Base-by-base conservation (phyloP, 73 alveolate genomes). In the Paramecium sexaurelia region DNA sequence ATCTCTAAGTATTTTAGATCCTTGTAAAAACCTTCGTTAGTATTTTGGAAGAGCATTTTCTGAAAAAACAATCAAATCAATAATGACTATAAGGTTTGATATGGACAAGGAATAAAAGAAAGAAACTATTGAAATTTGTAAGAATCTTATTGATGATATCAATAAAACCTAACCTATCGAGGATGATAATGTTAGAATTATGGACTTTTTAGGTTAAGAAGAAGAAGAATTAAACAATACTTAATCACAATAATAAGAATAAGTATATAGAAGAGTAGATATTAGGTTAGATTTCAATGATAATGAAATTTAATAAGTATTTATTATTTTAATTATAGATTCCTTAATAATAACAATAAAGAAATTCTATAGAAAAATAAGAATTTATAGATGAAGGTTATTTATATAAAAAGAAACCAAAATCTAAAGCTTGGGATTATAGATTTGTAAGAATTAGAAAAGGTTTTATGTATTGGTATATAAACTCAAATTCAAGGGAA, bases 401-500 rank as follows among this genome's bases (percentile, higher is more conserved):
- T 73, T n/a, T 73, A 8, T 36, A 73, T 73, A 73, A 73, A 66
- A 73, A 73, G 43, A 73, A 73, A 39, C 87, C 87, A 0, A 39
- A 73, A 36, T 36, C 36, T 6, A 73, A 73, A 20, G 57, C 36
- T 33, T 73, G 87, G 87, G 93, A 86, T 61, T 61, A 86, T 56
- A 86, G 93, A 56, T 86, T 55, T 61, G 83, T 86, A n/a, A 55
- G 93, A 86, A 86, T 86, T 19, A 56, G 93, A 61, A 86, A 86
- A 32, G 93, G 93, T 26, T 61, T 35, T 37, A 71, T 86, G 75
- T 86, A 61, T 17, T 86, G 93, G 93, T 86, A 86, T 37, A 61
- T 86, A 15, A 36, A 71, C 6, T 71, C 69, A 17, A 86, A 75
- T 37, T 71, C 93, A 20, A 71, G 85, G 66, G 93, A 86, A 56